A percentile compares a stretch with the other conserved stretches of the same genome.
Evolutionary conservation across 805 yeast species (phyloP).

Genomic region (Wickerhamomyces mucosus): DNA sequence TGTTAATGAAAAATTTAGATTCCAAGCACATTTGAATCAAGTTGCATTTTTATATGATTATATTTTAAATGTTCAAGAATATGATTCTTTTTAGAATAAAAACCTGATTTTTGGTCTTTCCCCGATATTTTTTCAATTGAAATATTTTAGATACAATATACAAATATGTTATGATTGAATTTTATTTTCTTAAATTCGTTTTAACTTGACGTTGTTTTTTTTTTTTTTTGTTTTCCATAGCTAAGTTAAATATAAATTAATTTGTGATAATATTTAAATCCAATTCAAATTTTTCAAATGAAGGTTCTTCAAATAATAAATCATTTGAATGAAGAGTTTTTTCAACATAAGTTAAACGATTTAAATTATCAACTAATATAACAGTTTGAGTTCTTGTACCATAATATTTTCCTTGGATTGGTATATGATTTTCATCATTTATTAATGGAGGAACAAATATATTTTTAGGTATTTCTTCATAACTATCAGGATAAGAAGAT

Average conservation of each 20-base stretch:
- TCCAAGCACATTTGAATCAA: slow-evolving; percentile 51
- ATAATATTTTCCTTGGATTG: slow-evolving; percentile 47
- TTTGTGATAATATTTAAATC: slow-evolving; percentile 11
- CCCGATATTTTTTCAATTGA: no score
- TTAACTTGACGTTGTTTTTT: no score
- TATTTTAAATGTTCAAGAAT: slow-evolving; percentile 12
- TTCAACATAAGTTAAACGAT: slow-evolving; percentile 54
- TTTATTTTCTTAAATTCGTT: no score
- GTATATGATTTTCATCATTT: slow-evolving; percentile 9
- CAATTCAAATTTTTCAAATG: slow-evolving; percentile 17
- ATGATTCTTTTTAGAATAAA: no score
- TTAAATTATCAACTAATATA: slow-evolving; percentile 42
- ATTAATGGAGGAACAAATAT: slow-evolving; percentile 66
- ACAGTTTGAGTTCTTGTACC: slow-evolving; percentile 89
- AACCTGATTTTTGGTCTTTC: no score
- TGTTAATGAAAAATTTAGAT: slow-evolving; percentile 48
- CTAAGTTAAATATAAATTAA: no score
- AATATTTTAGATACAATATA: no score
- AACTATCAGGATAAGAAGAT: slow-evolving; percentile 23
- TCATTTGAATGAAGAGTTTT: slow-evolving; percentile 46
- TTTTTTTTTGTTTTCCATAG: no score
- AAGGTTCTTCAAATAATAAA: slow-evolving; percentile 19
- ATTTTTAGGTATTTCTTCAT: slow-evolving; percentile 41
- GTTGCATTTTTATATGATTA: slow-evolving; percentile 49
- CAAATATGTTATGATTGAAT: no score